Conservation (phyloP, 148 eudicot species). For the Fagopyrum homotropicum region DNA sequence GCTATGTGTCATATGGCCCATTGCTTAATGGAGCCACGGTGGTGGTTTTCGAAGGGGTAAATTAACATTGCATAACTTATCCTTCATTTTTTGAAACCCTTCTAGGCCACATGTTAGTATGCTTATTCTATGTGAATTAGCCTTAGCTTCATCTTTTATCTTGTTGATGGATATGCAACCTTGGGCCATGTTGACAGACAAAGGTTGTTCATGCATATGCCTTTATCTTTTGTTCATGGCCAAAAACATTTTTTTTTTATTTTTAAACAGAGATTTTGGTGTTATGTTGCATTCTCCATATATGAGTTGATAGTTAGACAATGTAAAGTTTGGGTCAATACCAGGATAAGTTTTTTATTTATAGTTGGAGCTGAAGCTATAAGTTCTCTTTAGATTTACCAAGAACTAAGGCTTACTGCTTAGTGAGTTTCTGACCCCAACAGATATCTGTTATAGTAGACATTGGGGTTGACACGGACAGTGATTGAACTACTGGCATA, state of each 20-base stretch:
- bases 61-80: slow-evolving; percentile 5
- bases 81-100: not conserved
- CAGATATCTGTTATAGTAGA: not conserved
- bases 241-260: not conserved
- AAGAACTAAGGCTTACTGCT: not conserved
- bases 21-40: slow-evolving; percentile 91
- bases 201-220: not conserved
- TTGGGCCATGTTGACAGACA: not conserved
- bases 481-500: not conserved
- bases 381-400: not conserved
- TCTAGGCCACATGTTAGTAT: no score
- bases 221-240: not conserved
- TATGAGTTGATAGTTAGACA: not conserved
- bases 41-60: slow-evolving; percentile 92
- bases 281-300: not conserved
- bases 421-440: not conserved
- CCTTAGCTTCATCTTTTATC: not conserved
- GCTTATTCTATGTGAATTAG: not conserved
- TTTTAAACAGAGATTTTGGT: not conserved
- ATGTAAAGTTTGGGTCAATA: not conserved
- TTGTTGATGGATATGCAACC: not conserved
- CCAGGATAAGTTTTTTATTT: not conserved
- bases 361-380: not conserved
- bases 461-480: not conserved
- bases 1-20: slow-evolving; percentile 98